A percentile compares a stretch with the other conserved stretches of the same genome.
Evolutionary conservation across 1,139 yeast genomes (phyloP).

Genomic region (Blastobotrys ciferrii): DNA sequence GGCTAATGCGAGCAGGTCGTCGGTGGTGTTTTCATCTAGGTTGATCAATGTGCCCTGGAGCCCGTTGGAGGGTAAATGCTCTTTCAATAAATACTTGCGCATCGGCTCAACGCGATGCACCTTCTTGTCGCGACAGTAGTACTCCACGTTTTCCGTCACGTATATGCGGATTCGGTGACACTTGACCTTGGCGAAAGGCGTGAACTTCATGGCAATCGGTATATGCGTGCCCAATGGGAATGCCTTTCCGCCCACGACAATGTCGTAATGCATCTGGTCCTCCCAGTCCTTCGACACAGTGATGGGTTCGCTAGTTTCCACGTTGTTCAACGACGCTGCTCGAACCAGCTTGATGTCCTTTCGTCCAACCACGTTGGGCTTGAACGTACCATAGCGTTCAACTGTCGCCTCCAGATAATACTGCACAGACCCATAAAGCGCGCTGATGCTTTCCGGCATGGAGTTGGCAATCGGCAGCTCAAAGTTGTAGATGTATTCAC

Average conservation of each 20-base stretch:
- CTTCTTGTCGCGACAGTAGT: conserved; percentile 77
- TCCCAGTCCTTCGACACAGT: conserved; percentile 93
- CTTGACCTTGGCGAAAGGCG: conserved; percentile 84
- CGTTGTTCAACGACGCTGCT: conserved; percentile 70
- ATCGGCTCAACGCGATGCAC: conserved; percentile 92
- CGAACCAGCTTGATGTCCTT: conserved; percentile 68
- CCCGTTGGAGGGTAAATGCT: conserved; percentile 67
- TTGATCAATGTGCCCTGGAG: conserved; percentile 39
- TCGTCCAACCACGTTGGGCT: conserved; percentile 64
- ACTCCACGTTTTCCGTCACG: conserved; percentile 84
- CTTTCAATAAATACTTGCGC: conserved; percentile 73
- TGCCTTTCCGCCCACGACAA: conserved; percentile 82
- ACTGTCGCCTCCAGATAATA: conserved; percentile 69
- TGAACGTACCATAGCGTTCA: conserved; percentile 81
- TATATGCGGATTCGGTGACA: conserved; percentile 83
- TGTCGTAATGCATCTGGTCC: conserved; percentile 82
- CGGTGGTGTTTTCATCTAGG: conserved; percentile 37
- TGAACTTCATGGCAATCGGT: conserved; percentile 79
- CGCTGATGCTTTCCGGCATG: conserved; percentile 74
- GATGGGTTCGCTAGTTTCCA: conserved; percentile 91
- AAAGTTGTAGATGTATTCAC: conserved; percentile 88
- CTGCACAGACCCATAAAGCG: conserved; percentile 76
- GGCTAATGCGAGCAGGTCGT: conserved; percentile 44
- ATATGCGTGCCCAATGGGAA: conserved; percentile 77
- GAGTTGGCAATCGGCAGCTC: conserved; percentile 85